phyloP scores from a whole-genome alignment of 768 basidiomycete species.

The Porphyrellus cyaneotinctus region DNA sequence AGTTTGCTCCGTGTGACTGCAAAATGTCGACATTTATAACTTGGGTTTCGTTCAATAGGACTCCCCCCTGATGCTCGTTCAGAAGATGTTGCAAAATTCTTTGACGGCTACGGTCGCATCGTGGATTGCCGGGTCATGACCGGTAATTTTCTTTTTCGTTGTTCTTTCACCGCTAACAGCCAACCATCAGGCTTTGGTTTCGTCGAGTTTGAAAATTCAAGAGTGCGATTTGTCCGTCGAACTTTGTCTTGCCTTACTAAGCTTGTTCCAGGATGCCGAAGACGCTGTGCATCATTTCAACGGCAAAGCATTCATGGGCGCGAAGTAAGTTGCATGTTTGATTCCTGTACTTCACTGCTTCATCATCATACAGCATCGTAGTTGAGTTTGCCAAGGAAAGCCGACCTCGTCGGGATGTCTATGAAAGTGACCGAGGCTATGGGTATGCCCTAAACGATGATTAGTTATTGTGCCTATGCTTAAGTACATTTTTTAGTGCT shows the following conservation, averaged over 20 bases:
- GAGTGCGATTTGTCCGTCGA: slow-evolving; percentile 38
- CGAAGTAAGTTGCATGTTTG: slow-evolving; percentile 40
- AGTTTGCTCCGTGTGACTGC: slow-evolving; percentile 22
- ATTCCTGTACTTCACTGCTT: not conserved
- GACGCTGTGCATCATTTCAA: slow-evolving; percentile 87
- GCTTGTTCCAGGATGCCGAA: slow-evolving; percentile 74
- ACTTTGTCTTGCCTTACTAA: slow-evolving; percentile 8
- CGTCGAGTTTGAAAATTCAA: slow-evolving; percentile 87
- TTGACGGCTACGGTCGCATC: slow-evolving; percentile 86
- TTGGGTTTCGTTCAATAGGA: slow-evolving; percentile 39
- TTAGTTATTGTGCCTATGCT: slow-evolving; percentile 9
- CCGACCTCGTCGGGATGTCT: slow-evolving; percentile 74
- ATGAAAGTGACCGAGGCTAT: slow-evolving; percentile 54
- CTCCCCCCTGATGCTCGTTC: slow-evolving; percentile 80
- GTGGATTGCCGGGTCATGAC: slow-evolving; percentile 94
- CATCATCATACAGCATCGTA: slow-evolving; percentile 59
- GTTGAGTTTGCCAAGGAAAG: slow-evolving; percentile 96
- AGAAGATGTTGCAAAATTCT: slow-evolving; percentile 83
- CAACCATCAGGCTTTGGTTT: slow-evolving; percentile 79
- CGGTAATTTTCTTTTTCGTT: slow-evolving; percentile 45
- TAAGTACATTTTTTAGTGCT: slow-evolving; percentile 38
- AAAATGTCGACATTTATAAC: slow-evolving; percentile 3
- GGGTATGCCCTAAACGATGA: slow-evolving; percentile 40
- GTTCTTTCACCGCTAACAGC: slow-evolving; percentile 13
- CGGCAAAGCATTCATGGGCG: slow-evolving; percentile 86